A percentile compares a stretch with the other conserved stretches of the same genome.
Conservation (phyloP, 2,329 filamentous ascomycete genomes). For the Diaporthe longicolla region DNA sequence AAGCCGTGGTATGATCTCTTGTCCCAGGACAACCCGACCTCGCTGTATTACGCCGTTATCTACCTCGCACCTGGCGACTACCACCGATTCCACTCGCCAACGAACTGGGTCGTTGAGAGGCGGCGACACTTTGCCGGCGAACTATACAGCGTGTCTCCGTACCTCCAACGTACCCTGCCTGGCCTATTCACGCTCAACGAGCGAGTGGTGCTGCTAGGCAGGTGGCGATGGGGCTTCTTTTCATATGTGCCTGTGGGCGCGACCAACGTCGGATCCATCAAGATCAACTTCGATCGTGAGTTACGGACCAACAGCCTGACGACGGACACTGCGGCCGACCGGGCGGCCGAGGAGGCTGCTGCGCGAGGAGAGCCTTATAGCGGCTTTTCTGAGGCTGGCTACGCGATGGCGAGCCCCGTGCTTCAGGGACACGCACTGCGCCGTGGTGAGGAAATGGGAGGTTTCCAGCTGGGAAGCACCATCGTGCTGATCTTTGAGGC, state of each 20-base stretch:
- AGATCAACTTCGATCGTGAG: constrained; percentile 96
- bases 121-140: constrained; percentile 98
- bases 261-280: constrained; percentile 97
- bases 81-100: constrained; percentile 96
- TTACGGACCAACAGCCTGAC: constrained; percentile 92
- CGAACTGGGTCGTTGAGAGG: constrained; percentile 94
- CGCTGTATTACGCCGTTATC: constrained; percentile 93
- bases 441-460: constrained; percentile 96
- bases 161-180: constrained; percentile 91
- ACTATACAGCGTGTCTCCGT: constrained; percentile 94
- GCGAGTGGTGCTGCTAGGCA: constrained; percentile 90
- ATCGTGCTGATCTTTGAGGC: constrained; percentile 98
- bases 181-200: constrained; percentile 98
- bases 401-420: constrained; percentile 81
- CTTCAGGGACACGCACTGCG: constrained; percentile 87
- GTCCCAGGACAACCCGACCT: constrained; percentile 73
- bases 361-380: constrained; percentile 83
- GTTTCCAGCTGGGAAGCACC: constrained; percentile 95
- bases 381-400: constrained; percentile 95
- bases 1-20: constrained; percentile 80
- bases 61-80: constrained; percentile 98
- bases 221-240: constrained; percentile 99
- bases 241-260: constrained; percentile 95
- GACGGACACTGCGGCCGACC: constrained; percentile 92
- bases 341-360: constrained; percentile 84